Conservation (phyloP, 2,329 filamentous ascomycete genomes). For the Ilyonectria robusta region DNA sequence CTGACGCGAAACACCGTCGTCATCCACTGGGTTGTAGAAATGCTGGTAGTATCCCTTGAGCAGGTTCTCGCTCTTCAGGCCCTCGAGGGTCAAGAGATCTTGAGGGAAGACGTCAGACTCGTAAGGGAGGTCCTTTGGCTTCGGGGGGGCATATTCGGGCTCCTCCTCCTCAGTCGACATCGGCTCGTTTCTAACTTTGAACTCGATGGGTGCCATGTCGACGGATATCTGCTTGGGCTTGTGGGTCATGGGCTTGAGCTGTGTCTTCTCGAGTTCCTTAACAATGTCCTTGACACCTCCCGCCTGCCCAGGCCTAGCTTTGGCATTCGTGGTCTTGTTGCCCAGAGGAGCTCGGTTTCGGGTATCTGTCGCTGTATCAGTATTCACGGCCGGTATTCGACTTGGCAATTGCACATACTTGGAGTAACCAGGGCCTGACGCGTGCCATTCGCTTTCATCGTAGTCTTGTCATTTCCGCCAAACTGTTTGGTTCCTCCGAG, state of each 20-base stretch:
- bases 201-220: constrained; percentile 68
- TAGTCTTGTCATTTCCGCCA: constrained; percentile 63
- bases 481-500: constrained; percentile 71
- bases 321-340: constrained; percentile 97
- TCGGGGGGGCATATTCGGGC: constrained; percentile 91
- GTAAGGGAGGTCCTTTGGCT: constrained; percentile 75
- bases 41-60: constrained; percentile 74
- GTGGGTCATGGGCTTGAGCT: constrained; percentile 72
- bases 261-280: constrained; percentile 74
- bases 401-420: constrained; percentile 64
- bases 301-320: constrained; percentile 77
- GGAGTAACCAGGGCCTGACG: constrained; percentile 80
- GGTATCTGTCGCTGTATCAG: constrained; percentile 41
- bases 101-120: constrained; percentile 78
- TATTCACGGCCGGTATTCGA: constrained; percentile 28
- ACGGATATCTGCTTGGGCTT: constrained; percentile 70
- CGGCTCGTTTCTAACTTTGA: constrained; percentile 73
- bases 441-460: constrained; percentile 63
- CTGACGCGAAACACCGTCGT: constrained; percentile 74
- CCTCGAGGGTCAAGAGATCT: constrained; percentile 69
- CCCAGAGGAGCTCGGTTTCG: constrained; percentile 86
- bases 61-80: constrained; percentile 70
- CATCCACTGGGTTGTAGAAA: constrained; percentile 75
- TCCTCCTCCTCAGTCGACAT: constrained; percentile 70
- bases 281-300: constrained; percentile 73